Base-by-base conservation (phyloP, 495 filamentous ascomycete genomes). In the Penicillium taxi region DNA sequence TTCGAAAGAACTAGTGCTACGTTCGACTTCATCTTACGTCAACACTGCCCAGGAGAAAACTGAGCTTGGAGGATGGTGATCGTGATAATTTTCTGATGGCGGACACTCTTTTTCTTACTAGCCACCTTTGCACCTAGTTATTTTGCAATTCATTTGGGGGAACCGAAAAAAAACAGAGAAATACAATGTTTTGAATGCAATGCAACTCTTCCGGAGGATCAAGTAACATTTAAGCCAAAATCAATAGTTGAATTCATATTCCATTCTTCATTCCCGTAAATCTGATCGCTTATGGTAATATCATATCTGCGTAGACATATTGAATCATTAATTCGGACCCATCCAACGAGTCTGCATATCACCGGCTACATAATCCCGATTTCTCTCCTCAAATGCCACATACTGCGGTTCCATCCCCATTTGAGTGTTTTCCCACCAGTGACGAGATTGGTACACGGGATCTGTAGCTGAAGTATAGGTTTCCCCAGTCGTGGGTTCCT, bases 401-500 rank as follows among this genome's bases (percentile, higher is more conserved):
- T 81, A 78, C 47, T 77, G 72, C 35, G 77, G 68, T 55, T 77
- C 75, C 71, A 81, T 75, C n/a, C 42, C 46, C 19, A 48, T 35
- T 17, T 61, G 47, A 14, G 68, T 59, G 26, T 61, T 58, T 46
- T 74, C 66, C 56, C 67, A 64, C 58, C 69, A 69, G 34, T 61
- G 64, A 35, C 58, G 64, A 19, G 55, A 35, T 44, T 56, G 47
- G 47, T 82, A 84, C 19, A 80, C 73, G 0, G 81, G 80, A 41
- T 84, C 80, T 26, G 64, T 74, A 17, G 75, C 67, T 11, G 66
- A 62, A 18, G 55, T 70, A 56, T 80, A 82, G 5, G 56, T 43
- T 30, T 58, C 53, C 11, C 69, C 70, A 13, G 53, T 64, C 2
- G 56, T 52, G 2, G 55, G 59, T 20, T 66, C 62, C 13, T 43